These are phyloP conservation scores for Diaporthe ampelina DNA, from an alignment of 2,329 filamentous ascomycete species.

Conservation along the genomic window DNA sequence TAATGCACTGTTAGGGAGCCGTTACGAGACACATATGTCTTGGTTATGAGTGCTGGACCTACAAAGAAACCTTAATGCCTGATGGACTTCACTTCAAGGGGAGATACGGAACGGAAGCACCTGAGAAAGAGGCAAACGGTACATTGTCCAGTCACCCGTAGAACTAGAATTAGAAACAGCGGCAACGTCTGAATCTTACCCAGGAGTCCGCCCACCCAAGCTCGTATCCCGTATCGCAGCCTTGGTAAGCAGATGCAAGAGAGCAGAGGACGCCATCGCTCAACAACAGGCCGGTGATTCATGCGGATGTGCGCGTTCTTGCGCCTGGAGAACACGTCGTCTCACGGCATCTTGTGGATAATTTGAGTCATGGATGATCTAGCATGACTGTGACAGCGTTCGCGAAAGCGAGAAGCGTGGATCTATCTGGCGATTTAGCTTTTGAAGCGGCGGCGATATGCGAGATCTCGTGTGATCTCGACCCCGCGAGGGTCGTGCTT, in stretches of 20 bases:
- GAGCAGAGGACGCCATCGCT: background rate
- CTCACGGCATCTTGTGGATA: background rate
- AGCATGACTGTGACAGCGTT: background rate
- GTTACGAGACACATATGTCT: background rate
- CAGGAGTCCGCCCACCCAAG: background rate
- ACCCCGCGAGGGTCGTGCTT: background rate
- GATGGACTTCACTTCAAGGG: background rate
- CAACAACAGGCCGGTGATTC: background rate
- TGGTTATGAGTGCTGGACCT: background rate
- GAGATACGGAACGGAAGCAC: too few species aligned
- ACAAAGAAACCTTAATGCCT: too few species aligned
- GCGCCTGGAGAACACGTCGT: background rate
- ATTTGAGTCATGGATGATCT: conserved; percentile 9
- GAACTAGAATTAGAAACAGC: background rate
- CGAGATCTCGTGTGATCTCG: background rate
- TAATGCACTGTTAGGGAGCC: background rate
- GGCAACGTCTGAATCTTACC: background rate
- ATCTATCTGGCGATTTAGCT: background rate
- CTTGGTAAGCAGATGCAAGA: background rate
- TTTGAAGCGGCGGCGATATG: background rate
- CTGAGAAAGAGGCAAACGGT: background rate
- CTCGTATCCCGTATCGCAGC: background rate
- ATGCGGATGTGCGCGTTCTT: background rate
- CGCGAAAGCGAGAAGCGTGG: background rate
- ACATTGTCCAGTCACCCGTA: background rate